Percentiles rank a stretch among this genome's conserved stretches.
These are phyloP conservation scores for Penicillium steckii DNA, from an alignment of 495 filamentous ascomycete genomes.

Conservation along the genomic window DNA sequence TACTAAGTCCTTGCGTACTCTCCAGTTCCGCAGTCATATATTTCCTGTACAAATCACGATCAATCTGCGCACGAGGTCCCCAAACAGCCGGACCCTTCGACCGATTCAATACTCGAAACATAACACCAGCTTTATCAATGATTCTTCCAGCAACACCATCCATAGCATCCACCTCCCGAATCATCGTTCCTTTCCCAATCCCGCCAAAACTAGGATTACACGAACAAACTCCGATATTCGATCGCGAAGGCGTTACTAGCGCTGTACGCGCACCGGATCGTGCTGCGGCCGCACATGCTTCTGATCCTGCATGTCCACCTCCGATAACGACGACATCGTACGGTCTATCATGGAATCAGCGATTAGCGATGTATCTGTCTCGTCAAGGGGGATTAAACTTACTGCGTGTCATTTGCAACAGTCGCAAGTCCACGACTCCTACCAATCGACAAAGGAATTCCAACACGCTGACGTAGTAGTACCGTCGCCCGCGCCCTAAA, in stretches of 20 bases:
- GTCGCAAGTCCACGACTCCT: conserved; percentile 43
- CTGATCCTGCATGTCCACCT: conserved; percentile 91
- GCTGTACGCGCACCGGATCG: conserved; percentile 86
- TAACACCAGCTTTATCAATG: conserved; percentile 89
- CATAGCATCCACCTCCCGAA: conserved; percentile 92
- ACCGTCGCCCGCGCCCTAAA: conserved; percentile 32
- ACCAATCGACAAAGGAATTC: conserved; percentile 20
- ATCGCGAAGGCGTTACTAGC: conserved; percentile 79
- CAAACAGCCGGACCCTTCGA: conserved; percentile 94
- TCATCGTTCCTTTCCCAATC: conserved; percentile 97
- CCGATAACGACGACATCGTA: conserved; percentile 96
- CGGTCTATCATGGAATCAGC: conserved; percentile 46
- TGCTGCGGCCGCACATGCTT: conserved; percentile 92
- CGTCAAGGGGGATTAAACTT: conserved; percentile 12
- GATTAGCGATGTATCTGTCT: not conserved
- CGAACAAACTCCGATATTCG: conserved; percentile 92
- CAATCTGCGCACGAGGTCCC: conserved; percentile 96
- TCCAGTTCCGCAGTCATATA: conserved; percentile 88
- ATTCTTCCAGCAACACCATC: conserved; percentile 88
- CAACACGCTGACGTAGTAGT: conserved; percentile 32
- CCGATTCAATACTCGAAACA: conserved; percentile 84
- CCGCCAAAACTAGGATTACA: conserved; percentile 98
- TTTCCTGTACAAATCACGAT: conserved; percentile 83
- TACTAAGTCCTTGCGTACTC: conserved; percentile 69
- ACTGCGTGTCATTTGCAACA: conserved; percentile 46